Conservation (phyloP, 371 early-diverging fungal genomes). For the Mortierella sp. region DNA sequence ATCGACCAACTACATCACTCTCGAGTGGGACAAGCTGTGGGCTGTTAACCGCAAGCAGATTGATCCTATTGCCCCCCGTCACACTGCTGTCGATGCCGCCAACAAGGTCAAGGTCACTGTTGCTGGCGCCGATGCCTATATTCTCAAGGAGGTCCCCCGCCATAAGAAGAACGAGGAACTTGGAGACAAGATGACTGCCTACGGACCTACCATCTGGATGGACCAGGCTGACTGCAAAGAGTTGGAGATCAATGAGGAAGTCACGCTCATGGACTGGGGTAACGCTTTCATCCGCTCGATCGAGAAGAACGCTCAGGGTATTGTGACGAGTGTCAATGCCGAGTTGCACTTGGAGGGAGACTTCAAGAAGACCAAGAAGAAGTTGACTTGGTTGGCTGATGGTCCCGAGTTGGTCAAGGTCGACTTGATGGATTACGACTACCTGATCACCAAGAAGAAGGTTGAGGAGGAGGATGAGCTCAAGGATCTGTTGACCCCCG, state of each 20-base stretch:
- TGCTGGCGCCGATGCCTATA: slow-evolving; percentile 66
- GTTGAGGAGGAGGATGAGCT: slow-evolving; percentile 95
- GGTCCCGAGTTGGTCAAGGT: slow-evolving; percentile 73
- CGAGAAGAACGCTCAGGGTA: slow-evolving; percentile 60
- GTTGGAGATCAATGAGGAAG: slow-evolving; percentile 91
- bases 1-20: slow-evolving; percentile 92
- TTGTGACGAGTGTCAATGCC: slow-evolving; percentile 67
- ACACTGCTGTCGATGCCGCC: slow-evolving; percentile 79
- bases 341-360: slow-evolving; percentile 95
- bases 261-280: slow-evolving; percentile 99
- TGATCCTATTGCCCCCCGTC: slow-evolving; percentile 96
- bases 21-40: slow-evolving; percentile 99
- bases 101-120: slow-evolving; percentile 76
- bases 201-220: slow-evolving; percentile 83
- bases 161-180: slow-evolving; percentile 98
- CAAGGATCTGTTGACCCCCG: slow-evolving; percentile 87
- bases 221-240: slow-evolving; percentile 93
- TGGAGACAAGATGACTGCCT: slow-evolving; percentile 91
- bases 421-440: slow-evolving; percentile 92
- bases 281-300: slow-evolving; percentile 92
- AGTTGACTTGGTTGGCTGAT: slow-evolving; percentile 97
- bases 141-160: slow-evolving; percentile 80
- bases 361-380: slow-evolving; percentile 99
- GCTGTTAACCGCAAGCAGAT: slow-evolving; percentile 98
- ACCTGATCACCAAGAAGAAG: slow-evolving; percentile 98